phyloP scores from a whole-genome alignment of 1,284 basidiomycete genomes.

The Phaffia rhodozyma region DNA sequence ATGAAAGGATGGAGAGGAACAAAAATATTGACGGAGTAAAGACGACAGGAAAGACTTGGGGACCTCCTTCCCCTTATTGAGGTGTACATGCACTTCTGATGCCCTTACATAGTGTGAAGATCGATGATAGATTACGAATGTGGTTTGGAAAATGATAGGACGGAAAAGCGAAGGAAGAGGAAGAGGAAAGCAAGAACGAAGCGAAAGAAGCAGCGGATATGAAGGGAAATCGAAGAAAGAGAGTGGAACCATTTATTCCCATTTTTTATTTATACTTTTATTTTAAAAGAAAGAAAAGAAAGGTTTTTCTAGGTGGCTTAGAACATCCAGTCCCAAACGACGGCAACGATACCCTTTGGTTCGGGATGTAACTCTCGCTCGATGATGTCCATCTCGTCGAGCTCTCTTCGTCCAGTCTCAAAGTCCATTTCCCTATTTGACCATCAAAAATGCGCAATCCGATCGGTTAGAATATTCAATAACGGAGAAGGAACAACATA shows the following conservation, averaged over 20 bases:
- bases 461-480: neutral
- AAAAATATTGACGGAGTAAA: too few relatives aligned
- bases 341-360: too few relatives aligned
- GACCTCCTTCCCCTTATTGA: too few relatives aligned
- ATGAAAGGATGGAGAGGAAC: too few relatives aligned
- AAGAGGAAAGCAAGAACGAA: neutral
- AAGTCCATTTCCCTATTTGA: conserved; percentile 46
- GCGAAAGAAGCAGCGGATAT: neutral
- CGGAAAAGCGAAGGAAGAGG: neutral
- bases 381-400: conserved; percentile 46
- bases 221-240: neutral
- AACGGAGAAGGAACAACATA: neutral
- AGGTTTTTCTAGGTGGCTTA: too few relatives aligned
- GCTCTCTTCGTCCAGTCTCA: conserved; percentile 47
- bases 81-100: too few relatives aligned
- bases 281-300: too few relatives aligned
- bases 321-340: too few relatives aligned
- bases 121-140: too few relatives aligned
- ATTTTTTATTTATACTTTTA: conserved; percentile 5
- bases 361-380: conserved; percentile 21
- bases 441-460: too few relatives aligned
- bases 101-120: too few relatives aligned
- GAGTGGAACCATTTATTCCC: conserved; percentile 12
- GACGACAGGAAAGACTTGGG: too few relatives aligned
- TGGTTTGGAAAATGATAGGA: neutral